Evolutionary conservation across 345 rosid species (phyloP), one percentile per base, ranked within the genome.

Genomic region (Eucalyptus guilfoylei): DNA sequence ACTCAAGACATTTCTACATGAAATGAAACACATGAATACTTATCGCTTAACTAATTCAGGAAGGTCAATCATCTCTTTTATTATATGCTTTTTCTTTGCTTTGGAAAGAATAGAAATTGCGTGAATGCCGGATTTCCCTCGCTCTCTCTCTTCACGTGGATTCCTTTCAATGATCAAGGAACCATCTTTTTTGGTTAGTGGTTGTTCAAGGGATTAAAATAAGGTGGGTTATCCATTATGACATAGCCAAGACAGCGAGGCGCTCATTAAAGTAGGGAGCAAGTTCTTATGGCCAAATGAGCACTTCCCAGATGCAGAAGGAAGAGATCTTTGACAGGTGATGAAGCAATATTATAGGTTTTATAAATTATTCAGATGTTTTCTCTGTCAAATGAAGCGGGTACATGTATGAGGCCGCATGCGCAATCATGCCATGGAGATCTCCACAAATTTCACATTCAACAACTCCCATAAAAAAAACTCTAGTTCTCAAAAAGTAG

Each of bases 1-100:
- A 34, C 83, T 76, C 30, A 0, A 21, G 15, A 21, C 45, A 11
- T 37, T 21, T 40, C 47, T 24, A 76, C 28, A 37, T 8, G 47
- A 76, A 37, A 37, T 7, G 1, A 34, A 69, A 19, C 1, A 0
- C 8, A 11, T 19, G 17, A 34, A 9, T 34, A 69, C 7, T 0
- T 16, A 34, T 34, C 3, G 13, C 3, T 37, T 76, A 76, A 47
- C 83, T 76, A 76, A 76, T 76, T 21, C 14, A 40, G 1, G 15
- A 21, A 9, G 15, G 30, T 76, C 0, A 13, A 12, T 21, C 24
- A 0, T 11, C 14, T 76, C 40, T 37, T 76, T 0, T 11, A 37
- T 37, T 11, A 12, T 21, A 37, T 42, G 30, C 28, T 21, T 76
- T 76, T 37, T 76, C 12, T 37, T 19, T n/a, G 76, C 72, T 16